These are phyloP conservation scores for maize (Zea mays) DNA, from an alignment of 176 grass and related monocot genomes.

Conservation along the genomic window Zm-B73-REFERENCE-NAM-5.0 NC_050097.1:32769501-32770000, in stretches of 20 bases:
- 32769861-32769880: conserved; percentile 84
- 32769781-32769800: conserved; percentile 64
- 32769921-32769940: not conserved
- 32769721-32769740: conserved; percentile 83
- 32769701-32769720: conserved; percentile 84
- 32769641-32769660: conserved; percentile 84
- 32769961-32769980: not conserved
- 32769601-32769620: conserved; percentile 82
- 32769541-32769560: conserved; percentile 81
- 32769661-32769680: conserved; percentile 94
- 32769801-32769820: conserved; percentile 71
- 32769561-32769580: conserved; percentile 50
- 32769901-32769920: not conserved
- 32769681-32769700: conserved; percentile 89
- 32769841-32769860: conserved; percentile 94
- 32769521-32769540: conserved; percentile 68
- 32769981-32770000: too few species aligned
- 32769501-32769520: conserved; percentile 66
- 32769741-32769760: conserved; percentile 87
- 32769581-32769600: conserved; percentile 60
- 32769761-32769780: conserved; percentile 72
- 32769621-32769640: conserved; percentile 83
- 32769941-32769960: not conserved
- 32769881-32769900: conserved; percentile 54
- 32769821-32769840: conserved; percentile 83